Evolutionary conservation across 2,329 filamentous ascomycete species (phyloP).

Genomic region (Xylariaceae sp.): DNA sequence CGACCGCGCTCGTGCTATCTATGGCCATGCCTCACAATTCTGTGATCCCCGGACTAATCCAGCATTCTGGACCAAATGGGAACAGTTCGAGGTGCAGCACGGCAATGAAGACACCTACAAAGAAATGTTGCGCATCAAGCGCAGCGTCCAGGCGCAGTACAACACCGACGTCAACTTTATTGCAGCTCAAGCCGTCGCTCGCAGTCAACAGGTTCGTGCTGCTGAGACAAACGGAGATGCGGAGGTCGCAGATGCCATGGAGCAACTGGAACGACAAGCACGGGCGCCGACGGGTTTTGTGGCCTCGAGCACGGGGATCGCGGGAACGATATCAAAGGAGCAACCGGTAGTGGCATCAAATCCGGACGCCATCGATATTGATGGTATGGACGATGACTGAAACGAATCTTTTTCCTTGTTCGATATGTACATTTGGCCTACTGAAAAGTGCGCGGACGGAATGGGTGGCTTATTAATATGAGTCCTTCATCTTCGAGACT

Average conservation of each 20-base stretch:
- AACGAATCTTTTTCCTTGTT: conserved; percentile 27
- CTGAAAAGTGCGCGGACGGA: conserved; percentile 18
- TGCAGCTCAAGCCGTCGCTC: conserved; percentile 89
- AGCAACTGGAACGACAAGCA: conserved; percentile 84
- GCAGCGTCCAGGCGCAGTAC: conserved; percentile 96
- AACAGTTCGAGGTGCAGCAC: conserved; percentile 94
- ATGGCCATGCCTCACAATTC: conserved; percentile 95
- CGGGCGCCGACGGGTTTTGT: conserved; percentile 90
- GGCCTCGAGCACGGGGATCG: conserved; percentile 76
- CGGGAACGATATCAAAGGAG: conserved; percentile 60
- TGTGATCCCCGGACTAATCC: conserved; percentile 91
- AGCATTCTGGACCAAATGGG: conserved; percentile 96
- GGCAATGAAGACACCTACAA: conserved; percentile 99
- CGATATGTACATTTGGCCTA: conserved; percentile 31
- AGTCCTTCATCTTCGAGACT: conserved; percentile 16
- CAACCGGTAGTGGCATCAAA: conserved; percentile 63
- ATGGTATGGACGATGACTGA: conserved; percentile 69
- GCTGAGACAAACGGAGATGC: conserved; percentile 50
- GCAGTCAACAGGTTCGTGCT: conserved; percentile 66
- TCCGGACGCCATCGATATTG: conserved; percentile 84
- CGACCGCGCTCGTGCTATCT: conserved; percentile 92
- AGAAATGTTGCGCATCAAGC: conserved; percentile 97
- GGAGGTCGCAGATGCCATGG: conserved; percentile 81
- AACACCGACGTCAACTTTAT: conserved; percentile 99
- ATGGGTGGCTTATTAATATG: conserved; percentile 22